These are phyloP conservation scores for Amaranthus palmeri DNA, from an alignment of 148 eudicot species.

Conservation along the genomic window DNA sequence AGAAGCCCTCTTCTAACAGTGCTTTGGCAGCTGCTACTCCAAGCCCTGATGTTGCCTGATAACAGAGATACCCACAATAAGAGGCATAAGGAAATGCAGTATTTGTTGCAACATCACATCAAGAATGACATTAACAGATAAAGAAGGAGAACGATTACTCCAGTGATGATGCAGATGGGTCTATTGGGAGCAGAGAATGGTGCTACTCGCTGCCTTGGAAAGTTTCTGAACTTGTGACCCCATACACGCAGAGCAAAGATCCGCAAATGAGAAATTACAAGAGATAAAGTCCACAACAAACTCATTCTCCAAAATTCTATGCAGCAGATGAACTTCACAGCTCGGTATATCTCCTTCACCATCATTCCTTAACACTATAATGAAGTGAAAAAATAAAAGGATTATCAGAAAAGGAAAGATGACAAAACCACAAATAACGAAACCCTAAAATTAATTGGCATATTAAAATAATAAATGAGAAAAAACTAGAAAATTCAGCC, in stretches of 20 bases:
- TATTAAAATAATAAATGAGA: too few species aligned
- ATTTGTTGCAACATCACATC: neutral
- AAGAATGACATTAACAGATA: neutral
- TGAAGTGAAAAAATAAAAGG: neutral
- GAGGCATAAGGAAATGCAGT: neutral
- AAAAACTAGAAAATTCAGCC: too few species aligned
- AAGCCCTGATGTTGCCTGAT: slow-evolving; percentile 84
- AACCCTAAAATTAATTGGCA: too few species aligned
- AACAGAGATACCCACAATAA: slow-evolving; percentile 9
- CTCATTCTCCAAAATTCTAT: slow-evolving; percentile 62
- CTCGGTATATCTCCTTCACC: slow-evolving; percentile 27
- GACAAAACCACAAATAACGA: too few species aligned
- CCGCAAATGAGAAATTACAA: slow-evolving; percentile 41
- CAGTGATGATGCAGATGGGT: slow-evolving; percentile 76
- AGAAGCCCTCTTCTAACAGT: slow-evolving; percentile 69
- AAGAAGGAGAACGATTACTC: slow-evolving; percentile 36
- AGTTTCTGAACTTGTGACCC: slow-evolving; percentile 15
- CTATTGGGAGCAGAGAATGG: slow-evolving; percentile 10
- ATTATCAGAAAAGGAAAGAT: too few species aligned
- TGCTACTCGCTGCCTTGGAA: slow-evolving; percentile 19
- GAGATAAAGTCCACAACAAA: slow-evolving; percentile 52
- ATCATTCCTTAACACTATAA: slow-evolving; percentile 21
- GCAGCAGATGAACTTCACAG: slow-evolving; percentile 32
- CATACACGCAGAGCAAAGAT: slow-evolving; percentile 25
- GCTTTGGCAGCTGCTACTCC: slow-evolving; percentile 82